Evolutionary conservation across 108 stramenopile species (phyloP), one percentile per base, ranked within the genome.

Genomic region (Aurantiochytrium sp.): DNA sequence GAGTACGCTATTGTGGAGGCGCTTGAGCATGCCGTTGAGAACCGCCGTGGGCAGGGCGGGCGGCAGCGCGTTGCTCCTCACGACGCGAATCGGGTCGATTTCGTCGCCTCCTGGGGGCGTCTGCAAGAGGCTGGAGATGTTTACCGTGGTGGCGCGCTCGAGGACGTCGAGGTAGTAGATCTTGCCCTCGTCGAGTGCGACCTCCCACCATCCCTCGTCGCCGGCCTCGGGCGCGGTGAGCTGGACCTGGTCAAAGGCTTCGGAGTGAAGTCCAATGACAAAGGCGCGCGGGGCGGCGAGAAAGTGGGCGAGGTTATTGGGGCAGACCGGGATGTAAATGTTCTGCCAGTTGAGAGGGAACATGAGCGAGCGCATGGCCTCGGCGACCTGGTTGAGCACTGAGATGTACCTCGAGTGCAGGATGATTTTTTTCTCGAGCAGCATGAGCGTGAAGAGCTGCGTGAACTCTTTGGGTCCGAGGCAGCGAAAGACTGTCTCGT

Each of bases 331-430:
- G 2, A 81, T 48, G 30, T 48, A 48, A 81, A 81, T 48, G 45
- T 81, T 41, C 45, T 81, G 73, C 73, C 73, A 81, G 73, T 81
- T 81, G 15, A 81, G 73, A 17, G 73, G 73, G 32, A 81, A 81
- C 73, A 81, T 81, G 0, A 81, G 73, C 45, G 45, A 48, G 42
- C 73, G 39, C 73, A 48, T 48, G 73, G 73, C 39, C 45, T 81
- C 73, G n/a, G 73, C 73, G 45, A 81, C 45, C 45, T 81, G 73
- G 30, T 81, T 81, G 42, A 81, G 45, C 10, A 81, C 73, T 6
- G 73, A 81, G 1, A 48, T 24, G 2, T 81, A 81, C 39, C 45
- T 41, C 1, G 73, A 81, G 39, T 81, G 73, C n/a, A 81, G 73
- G 73, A 81, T 81, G 1, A 81, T 81, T 81, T 48, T 41, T 24